Conservation (phyloP, 305 asterid genomes). For the Lippia alba region DNA sequence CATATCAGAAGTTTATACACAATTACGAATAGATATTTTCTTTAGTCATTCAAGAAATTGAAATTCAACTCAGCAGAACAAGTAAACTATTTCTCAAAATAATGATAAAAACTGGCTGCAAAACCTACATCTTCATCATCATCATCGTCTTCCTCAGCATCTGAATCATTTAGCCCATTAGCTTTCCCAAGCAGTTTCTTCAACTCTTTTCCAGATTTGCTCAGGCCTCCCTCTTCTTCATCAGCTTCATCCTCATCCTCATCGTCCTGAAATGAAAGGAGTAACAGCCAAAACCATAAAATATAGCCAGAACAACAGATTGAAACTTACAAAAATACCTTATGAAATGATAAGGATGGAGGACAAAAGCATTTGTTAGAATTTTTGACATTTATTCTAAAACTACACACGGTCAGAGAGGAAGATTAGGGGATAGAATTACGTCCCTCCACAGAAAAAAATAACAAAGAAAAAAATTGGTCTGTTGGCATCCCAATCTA, state of each 20-base stretch:
- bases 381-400: constrained; percentile 12
- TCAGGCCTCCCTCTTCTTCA: constrained; percentile 81
- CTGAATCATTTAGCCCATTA: constrained; percentile 88
- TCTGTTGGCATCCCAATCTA: constrained; percentile 1
- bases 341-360: constrained; percentile 20
- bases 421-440: neutral
- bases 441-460: constrained; percentile 2
- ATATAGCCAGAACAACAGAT: constrained; percentile 14
- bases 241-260: constrained; percentile 90
- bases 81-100: constrained; percentile 18
- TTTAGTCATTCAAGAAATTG: constrained; percentile 1
- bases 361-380: constrained; percentile 2
- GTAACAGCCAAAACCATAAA: constrained; percentile 11
- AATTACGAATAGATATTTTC: constrained; percentile 18
- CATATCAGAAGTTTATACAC: constrained; percentile 12
- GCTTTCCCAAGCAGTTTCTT: constrained; percentile 88
- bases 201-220: constrained; percentile 98
- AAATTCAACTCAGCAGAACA: constrained; percentile 28
- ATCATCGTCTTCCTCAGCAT: constrained; percentile 85
- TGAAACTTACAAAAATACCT: constrained; percentile 27
- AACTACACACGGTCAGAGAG: constrained; percentile 12
- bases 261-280: constrained; percentile 68
- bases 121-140: constrained; percentile 82
- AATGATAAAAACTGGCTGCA: constrained; percentile 31
- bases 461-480: constrained; percentile 12